Evolutionary conservation across 202 grass and related monocot genomes (phyloP).

Genomic region (Zizania palustris): DNA sequence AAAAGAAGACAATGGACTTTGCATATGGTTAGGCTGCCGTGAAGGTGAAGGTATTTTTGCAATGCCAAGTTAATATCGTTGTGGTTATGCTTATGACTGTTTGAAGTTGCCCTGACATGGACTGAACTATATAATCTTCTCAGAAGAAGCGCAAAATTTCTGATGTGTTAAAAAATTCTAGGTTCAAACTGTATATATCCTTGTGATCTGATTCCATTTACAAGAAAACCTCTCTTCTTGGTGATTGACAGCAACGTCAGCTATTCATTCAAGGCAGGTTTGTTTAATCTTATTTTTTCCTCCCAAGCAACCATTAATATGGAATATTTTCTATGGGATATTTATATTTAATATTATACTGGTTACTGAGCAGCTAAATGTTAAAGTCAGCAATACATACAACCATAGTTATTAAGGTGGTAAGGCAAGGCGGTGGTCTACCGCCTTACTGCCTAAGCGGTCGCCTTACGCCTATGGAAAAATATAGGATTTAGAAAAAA

Average conservation of each 20-base stretch:
- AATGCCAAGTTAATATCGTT: conserved; percentile 15
- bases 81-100: conserved; percentile 17
- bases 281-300: conserved; percentile 53
- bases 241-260: conserved; percentile 81
- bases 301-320: conserved; percentile 13
- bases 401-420: too few relatives aligned
- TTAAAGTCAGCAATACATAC: too few relatives aligned
- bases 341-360: not conserved
- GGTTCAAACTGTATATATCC: conserved; percentile 90
- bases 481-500: too few relatives aligned
- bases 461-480: too few relatives aligned
- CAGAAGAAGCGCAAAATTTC: conserved; percentile 38
- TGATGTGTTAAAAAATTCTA: conserved; percentile 53
- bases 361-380: not conserved
- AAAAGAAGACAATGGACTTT: conserved; percentile 48
- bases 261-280: conserved; percentile 98
- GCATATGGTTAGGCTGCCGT: conserved; percentile 73
- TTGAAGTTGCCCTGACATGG: conserved; percentile 13
- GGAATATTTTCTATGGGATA: not conserved
- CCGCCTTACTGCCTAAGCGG: too few relatives aligned
- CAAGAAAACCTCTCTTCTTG: conserved; percentile 88
- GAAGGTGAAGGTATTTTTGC: conserved; percentile 70
- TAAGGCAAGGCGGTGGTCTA: too few relatives aligned
- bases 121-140: not conserved
- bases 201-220: conserved; percentile 93